phyloP scores from a whole-genome alignment of 441 rosid species.

The Aquilaria agallochum region DNA sequence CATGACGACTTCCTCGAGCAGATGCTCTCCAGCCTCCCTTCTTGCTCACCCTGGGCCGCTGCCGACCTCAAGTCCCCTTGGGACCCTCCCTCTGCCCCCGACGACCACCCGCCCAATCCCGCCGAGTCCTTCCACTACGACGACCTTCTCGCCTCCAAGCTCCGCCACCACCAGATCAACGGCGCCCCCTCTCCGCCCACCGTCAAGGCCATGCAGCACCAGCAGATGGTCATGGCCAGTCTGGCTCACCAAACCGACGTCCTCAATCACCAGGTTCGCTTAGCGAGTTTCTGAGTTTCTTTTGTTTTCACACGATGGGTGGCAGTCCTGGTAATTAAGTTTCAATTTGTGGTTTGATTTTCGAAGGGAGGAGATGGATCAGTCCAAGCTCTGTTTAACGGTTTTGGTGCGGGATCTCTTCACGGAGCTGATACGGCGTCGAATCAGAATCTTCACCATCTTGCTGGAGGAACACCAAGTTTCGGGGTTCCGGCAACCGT shows the following conservation, averaged over 20 bases:
- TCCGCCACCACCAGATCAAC: constrained; percentile 63
- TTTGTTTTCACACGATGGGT: too few relatives aligned
- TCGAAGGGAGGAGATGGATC: constrained; percentile 42
- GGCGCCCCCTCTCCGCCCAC: constrained; percentile 20
- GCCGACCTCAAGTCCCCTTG: constrained; percentile 23
- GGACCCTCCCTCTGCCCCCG: constrained; percentile 28
- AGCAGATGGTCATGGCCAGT: constrained; percentile 41
- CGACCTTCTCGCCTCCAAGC: constrained; percentile 51
- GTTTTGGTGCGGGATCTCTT: constrained; percentile 60
- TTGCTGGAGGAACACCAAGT: constrained; percentile 30
- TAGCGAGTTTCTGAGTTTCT: neutral
- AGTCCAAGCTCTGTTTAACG: constrained; percentile 48
- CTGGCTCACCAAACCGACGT: constrained; percentile 27
- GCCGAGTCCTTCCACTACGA: constrained; percentile 38
- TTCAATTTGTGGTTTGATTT: neutral
- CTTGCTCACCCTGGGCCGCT: constrained; percentile 47
- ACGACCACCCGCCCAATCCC: constrained; percentile 13
- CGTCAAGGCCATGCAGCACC: constrained; percentile 43
- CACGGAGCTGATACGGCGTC: constrained; percentile 30
- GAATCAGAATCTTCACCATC: constrained; percentile 47
- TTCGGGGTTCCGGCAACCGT: constrained; percentile 26
- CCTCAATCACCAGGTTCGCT: constrained; percentile 13
- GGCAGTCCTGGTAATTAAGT: neutral
- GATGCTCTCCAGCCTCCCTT: constrained; percentile 54
- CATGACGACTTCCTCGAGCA: constrained; percentile 60